Base-by-base conservation (phyloP, 2,329 filamentous ascomycete genomes). In the Cylindrodendrum hubeiense region DNA sequence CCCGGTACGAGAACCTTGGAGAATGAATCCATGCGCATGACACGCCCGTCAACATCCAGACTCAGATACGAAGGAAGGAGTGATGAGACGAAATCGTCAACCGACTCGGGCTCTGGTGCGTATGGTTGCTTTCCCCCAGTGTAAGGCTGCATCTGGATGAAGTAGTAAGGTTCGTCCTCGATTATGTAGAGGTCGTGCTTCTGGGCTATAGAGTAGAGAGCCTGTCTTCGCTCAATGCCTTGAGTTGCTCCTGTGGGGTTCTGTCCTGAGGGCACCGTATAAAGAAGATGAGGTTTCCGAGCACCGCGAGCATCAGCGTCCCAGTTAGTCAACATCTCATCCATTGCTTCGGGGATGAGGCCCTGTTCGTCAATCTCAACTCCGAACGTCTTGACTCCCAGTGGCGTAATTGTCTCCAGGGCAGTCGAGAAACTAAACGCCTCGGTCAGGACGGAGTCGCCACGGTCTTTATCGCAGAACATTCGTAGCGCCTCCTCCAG, bases 141-240 rank as follows among this genome's bases (percentile, higher is more conserved):
- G 80, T 94, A 95, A 0, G 91, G 89, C 72, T 93, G 89, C 91
- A 94, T 93, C 80, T 97, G 95, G 37, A 97, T 85, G 82, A 95
- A 97, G 81, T 97, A 97, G 82, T 97, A 97, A 2, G 95, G 95
- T 78, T 97, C 95, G 77, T 97, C 95, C 82, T 98, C 95, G 71
- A 97, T 83, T 76, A 98, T 95, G 81, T 89, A 92, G 43, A 97
- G 75, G 76, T 97, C 93, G 79, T 97, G 93, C 81, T 93, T 94
- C 77, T 91, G 91, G 33, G 91, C 92, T 15, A 97, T 86, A 37
- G 84, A 84, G 80, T 97, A 97, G 49, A 97, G 85, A 22, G 89
- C 91, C 69, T 85, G 84, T 57, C 94, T 85, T 61, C 95, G 85
- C 75, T 89, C 83, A 5, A 81, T 78, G 43, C 90, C 86, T 78